Base-by-base conservation (phyloP, 2,329 filamentous ascomycete genomes). In the Neofusicoccum umdonicola region DNA sequence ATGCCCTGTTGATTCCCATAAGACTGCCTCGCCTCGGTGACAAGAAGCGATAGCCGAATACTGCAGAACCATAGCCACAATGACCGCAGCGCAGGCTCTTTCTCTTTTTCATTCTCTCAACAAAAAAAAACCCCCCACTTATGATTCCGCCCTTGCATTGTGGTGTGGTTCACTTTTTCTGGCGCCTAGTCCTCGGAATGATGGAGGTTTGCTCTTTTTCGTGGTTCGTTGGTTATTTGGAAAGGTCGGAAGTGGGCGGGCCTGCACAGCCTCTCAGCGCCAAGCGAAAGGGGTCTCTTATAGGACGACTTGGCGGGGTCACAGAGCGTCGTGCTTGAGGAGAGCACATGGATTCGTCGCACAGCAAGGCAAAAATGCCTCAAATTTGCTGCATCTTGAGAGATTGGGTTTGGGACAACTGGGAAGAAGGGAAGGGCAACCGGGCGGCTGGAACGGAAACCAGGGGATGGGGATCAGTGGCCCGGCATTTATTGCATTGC, bases 1-100 rank as follows among this genome's bases (percentile, higher is more conserved):
- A 81, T 17, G 68, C 83, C 2, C 67, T 88, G 57, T 73, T 88
- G 2, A 11, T 83, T 41, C 82, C 83, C 0, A 77, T 89, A 22
- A 82, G 78, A 70, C 70, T 90, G 69, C 86, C 86, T 1, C 80
- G 81, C 65, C 71, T 88, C 58, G 81, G 82, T 3, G 74, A 75
- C n/a, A 42, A 17, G 15, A 64, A 47, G 51, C 31, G 56, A 27
- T 60, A 60, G 31, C 17, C 22, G 39, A n/a, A 5, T 19, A 39
- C 17, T 6, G 12, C n/a, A 4, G 12, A 8, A 15, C 4, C 42
- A 60, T 60, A 47, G 56, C 56, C 56, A 60, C 56, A 22, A 45
- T 37, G 42, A 8, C 31, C 27, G 31, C 41, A 37, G 17, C 27
- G 27, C 41, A 19, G 9, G 15, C 31, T 19, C n/a, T 37, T 37